Percentiles rank a stretch among this genome's conserved stretches.
These are phyloP conservation scores for Babesia divergens DNA, from an alignment of 169 alveolate species.

Conservation along the genomic window DNA sequence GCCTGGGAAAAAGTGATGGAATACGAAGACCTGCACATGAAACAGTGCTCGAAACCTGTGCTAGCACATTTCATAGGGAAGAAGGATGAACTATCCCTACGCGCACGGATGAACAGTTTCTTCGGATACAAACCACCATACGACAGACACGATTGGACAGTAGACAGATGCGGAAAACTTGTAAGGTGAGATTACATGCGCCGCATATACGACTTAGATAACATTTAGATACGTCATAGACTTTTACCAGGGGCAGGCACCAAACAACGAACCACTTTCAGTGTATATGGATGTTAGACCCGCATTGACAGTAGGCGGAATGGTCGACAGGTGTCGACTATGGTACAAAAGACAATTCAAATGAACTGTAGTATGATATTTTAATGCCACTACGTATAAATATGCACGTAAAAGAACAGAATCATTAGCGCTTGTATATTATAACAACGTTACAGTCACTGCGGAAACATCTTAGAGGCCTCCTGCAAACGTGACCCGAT, in stretches of 20 bases:
- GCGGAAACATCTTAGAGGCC: constrained; percentile 33
- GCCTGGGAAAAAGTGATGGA: constrained; percentile 77
- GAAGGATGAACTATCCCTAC: constrained; percentile 66
- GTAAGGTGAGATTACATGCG: constrained; percentile 67
- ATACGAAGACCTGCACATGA: constrained; percentile 62
- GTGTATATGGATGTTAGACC: constrained; percentile 65
- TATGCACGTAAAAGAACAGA: not conserved
- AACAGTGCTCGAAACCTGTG: constrained; percentile 65
- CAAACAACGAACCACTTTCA: constrained; percentile 37
- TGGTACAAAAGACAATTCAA: constrained; percentile 14
- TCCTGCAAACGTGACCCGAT: constrained; percentile 48
- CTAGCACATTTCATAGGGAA: constrained; percentile 66
- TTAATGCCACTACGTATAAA: not conserved
- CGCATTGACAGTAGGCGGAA: constrained; percentile 41
- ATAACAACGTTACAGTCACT: not conserved
- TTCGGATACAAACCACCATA: constrained; percentile 73
- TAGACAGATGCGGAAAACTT: constrained; percentile 75
- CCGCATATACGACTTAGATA: not conserved
- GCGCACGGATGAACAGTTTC: constrained; percentile 54
- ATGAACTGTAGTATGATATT: not conserved
- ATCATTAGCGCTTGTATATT: not conserved
- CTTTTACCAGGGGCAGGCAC: constrained; percentile 60
- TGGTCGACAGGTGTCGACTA: constrained; percentile 46
- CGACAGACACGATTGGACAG: constrained; percentile 78
- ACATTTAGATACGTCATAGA: constrained; percentile 57